Evolutionary conservation across 106 monocot genomes (phyloP), one percentile per base, ranked within the genome.

Genomic region (Dioscorea dumetorum): DNA sequence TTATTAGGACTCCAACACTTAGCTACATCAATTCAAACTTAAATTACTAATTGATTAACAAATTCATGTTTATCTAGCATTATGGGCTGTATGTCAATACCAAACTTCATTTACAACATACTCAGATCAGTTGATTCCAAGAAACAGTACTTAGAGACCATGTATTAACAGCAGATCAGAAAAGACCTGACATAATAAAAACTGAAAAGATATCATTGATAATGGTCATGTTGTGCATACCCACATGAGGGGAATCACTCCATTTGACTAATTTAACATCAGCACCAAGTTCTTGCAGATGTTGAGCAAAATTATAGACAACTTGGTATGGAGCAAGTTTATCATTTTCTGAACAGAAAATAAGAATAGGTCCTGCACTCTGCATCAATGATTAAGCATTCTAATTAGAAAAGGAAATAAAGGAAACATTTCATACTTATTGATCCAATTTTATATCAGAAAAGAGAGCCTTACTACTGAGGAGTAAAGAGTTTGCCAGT

Each of bases 331-430:
- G 88, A 66, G 82, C 91, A 73, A 91, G 83, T 68, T 91, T 78
- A 76, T 95, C 95, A 70, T 86, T 76, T 76, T 95, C 86, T 48
- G 95, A 95, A 71, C 88, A 95, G 56, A 91, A 76, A 72, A 95
- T 82, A 24, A 88, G 88, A 41, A 84, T 69, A 22, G 95, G 91
- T 35, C 91, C 91, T 5, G 80, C 35, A 62, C 64, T 82, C 95
- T 95, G 86, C 67, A 82, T 24, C 34, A 59, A 71, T 33, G 58
- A 18, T 68, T 8, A 63, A 9, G 51, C 48, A 7, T 33, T 35
- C 70, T 22, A 69, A 59, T 56, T 48, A 58, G 14, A 34, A 65
- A 59, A 33, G 18, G 14, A 66, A 48, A 19, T 10, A 33, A 73
- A 18, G 65, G 53, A 8, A 54, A 16, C 34, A 61, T 12, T 28